Conservation (phyloP, 1,284 basidiomycete species). For the Tremellales sp. region DNA sequence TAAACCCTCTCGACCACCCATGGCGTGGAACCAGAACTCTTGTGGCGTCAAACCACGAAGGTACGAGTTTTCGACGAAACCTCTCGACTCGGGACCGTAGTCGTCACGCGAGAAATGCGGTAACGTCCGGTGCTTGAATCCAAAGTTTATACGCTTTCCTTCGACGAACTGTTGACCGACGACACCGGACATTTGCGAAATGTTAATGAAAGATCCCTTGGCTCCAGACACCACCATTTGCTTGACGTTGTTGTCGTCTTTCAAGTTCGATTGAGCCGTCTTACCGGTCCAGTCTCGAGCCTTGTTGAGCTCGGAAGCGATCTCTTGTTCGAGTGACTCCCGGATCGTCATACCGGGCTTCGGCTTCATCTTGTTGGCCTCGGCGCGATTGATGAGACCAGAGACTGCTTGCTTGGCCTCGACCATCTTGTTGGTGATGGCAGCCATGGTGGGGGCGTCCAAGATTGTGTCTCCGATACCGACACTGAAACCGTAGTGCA, state of each 20-base stretch:
- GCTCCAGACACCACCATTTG: conserved; percentile 99
- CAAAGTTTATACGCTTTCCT: conserved; percentile 96
- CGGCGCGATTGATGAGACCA: conserved; percentile 69
- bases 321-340: conserved; percentile 93
- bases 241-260: conserved; percentile 99
- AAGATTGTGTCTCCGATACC: conserved; percentile 99
- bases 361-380: conserved; percentile 76
- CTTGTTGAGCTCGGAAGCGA: conserved; percentile 87
- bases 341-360: conserved; percentile 98
- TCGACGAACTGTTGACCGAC: conserved; percentile 98
- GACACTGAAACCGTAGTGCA: conserved; percentile 98
- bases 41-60: conserved; percentile 94
- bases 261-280: conserved; percentile 90
- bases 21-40: conserved; percentile 99
- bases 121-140: conserved; percentile 92
- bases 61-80: conserved; percentile 99
- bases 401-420: conserved; percentile 73
- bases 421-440: conserved; percentile 78
- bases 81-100: conserved; percentile 96
- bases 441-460: conserved; percentile 79
- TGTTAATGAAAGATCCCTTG: conserved; percentile 99
- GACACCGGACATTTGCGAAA: conserved; percentile 99
- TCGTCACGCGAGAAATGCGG: conserved; percentile 99
- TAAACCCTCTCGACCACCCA: conserved; percentile 98
- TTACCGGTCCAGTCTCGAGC: conserved; percentile 95